Percentiles rank a stretch among this genome's conserved stretches.
Conservation (phyloP, 179 eudicot species). For the Silene noctiflora region DNA sequence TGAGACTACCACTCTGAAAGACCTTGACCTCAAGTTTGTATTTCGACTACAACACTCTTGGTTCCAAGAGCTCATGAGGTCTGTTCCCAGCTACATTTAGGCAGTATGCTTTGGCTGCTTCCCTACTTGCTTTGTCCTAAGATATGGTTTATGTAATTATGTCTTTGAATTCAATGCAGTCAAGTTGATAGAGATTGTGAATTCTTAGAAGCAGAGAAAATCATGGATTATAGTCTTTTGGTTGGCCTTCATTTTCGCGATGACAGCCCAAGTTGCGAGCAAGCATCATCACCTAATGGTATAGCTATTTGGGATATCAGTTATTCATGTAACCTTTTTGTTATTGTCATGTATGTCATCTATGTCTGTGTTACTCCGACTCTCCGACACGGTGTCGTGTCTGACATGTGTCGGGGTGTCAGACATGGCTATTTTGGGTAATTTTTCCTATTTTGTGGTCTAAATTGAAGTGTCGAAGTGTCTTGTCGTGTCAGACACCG, state of each 20-base stretch:
- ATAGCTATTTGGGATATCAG: conserved; percentile 10
- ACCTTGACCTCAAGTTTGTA: conserved; percentile 85
- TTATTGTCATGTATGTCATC: too few relatives aligned
- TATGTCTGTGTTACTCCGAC: too few relatives aligned
- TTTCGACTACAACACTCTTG: conserved; percentile 71
- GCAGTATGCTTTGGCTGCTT: conserved; percentile 2
- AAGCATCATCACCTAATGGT: conserved; percentile 57
- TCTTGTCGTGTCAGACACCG: too few relatives aligned
- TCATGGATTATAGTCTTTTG: conserved; percentile 94
- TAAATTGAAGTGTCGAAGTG: too few relatives aligned
- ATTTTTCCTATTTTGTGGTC: too few relatives aligned
- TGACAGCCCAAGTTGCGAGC: conserved; percentile 50
- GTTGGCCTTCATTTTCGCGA: conserved; percentile 93
- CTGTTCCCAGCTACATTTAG: conserved; percentile 26
- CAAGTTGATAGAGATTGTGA: conserved; percentile 91
- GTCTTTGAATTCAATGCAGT: conserved; percentile 32
- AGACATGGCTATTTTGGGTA: too few relatives aligned
- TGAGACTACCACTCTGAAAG: conserved; percentile 92
- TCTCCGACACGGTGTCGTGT: too few relatives aligned
- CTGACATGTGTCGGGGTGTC: too few relatives aligned
- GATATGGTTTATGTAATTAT: not conserved
- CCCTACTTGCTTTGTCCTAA: not conserved
- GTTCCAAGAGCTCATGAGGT: conserved; percentile 87
- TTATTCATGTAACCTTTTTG: not conserved
- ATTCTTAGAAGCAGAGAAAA: conserved; percentile 84